A percentile compares a stretch with the other conserved stretches of the same genome.
These are phyloP conservation scores for Crithidia thermophila DNA, from an alignment of 208 protist species.

Conservation along the genomic window DNA sequence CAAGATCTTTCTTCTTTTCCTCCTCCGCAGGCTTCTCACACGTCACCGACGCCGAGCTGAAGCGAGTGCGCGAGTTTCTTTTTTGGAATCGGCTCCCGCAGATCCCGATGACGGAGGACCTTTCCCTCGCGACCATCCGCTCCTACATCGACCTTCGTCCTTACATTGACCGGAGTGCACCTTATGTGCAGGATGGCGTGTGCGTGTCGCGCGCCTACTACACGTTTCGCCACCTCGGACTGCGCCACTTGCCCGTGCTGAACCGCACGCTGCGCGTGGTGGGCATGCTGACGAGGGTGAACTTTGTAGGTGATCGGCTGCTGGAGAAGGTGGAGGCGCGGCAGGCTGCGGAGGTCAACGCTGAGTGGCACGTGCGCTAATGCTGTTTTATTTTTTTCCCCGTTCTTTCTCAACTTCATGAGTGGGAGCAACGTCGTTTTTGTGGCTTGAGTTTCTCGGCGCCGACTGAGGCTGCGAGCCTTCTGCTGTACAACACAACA, in stretches of 20 bases:
- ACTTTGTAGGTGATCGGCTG: conserved; percentile 67
- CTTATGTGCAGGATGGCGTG: conserved; percentile 60
- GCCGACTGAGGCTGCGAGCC: too few relatives aligned
- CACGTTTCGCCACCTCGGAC: conserved; percentile 74
- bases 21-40: conserved; percentile 18
- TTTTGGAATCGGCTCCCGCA: conserved; percentile 55
- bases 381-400: neutral
- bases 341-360: conserved; percentile 3
- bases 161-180: conserved; percentile 66
- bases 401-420: too few relatives aligned
- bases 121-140: conserved; percentile 27
- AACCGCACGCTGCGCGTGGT: conserved; percentile 58
- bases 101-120: conserved; percentile 36
- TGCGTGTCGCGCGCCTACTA: conserved; percentile 73
- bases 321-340: conserved; percentile 40
- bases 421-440: too few relatives aligned
- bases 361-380: neutral
- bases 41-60: conserved; percentile 46
- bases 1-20: too few relatives aligned
- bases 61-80: conserved; percentile 50
- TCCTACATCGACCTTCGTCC: conserved; percentile 51
- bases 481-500: too few relatives aligned
- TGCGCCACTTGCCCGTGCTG: conserved; percentile 84
- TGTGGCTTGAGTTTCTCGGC: too few relatives aligned
- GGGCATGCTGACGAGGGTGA: conserved; percentile 82